Evolutionary conservation across 495 filamentous ascomycete species (phyloP), one percentile per base, ranked within the genome.

Genomic region (Xylaria flabelliformis): DNA sequence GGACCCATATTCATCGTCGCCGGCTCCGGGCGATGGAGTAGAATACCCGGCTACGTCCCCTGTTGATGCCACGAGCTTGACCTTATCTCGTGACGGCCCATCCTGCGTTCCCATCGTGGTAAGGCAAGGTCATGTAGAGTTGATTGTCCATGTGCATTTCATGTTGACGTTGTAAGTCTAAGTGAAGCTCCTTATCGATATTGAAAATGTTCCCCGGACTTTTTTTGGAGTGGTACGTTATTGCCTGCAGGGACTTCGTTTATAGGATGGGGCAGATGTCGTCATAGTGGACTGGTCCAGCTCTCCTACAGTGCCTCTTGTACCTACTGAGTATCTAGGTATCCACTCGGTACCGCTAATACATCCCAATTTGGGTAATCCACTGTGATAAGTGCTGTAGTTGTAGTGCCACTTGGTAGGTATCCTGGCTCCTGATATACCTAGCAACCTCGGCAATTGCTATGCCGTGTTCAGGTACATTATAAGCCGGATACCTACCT

Each of bases 21-120:
- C 39, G 34, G 19, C 19, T 53, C 29, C 21, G 44, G 58, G 53
- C 15, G 46, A 7, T 2, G 58, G 19, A n/a, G 36, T 12, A 17
- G 24, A 17, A 56, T 10, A 21, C 21, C 59, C 44, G 13, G 53
- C 48, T 66, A 75, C 80, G 15, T 79, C 73, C 4, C 77, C 80
- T 8, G 83, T 86, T 19, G 83, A 83, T n/a, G 83, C 84, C 66
- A 81, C 74, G 26, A 86, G 82, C 44, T 73, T 75, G 19, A 82
- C 81, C 44, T 62, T 79, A 42, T 75, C 56, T 26, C 69, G 66
- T 21, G 74, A 68, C 69, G 65, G 66, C 56, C 19, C 64, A 55
- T 69, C 73, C 71, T 77, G 50, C 10, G 48, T 50, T 72, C 74
- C 70, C 75, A 77, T 77, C 50, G 50, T 64, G 29, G 64, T 56